Evolutionary conservation across 352 stramenopile genomes (phyloP), one percentile per base, ranked within the genome.

Genomic region (Phytophthora pluvialis): DNA sequence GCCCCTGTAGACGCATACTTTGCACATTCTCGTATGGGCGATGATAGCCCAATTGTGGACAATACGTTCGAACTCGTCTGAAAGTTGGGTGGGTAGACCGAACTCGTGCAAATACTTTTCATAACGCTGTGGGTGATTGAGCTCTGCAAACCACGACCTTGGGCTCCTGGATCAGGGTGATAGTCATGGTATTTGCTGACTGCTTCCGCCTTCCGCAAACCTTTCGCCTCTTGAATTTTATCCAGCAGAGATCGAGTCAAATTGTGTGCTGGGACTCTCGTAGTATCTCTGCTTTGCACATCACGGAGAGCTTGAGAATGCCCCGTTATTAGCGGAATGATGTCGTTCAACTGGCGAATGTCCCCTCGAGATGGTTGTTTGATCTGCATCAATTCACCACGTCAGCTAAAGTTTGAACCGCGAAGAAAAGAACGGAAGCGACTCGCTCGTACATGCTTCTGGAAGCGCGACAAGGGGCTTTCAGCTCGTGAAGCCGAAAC

Each of bases 401-500:
- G 44, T 70, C 9, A 73, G 48, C 32, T 15, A 44, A 49, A 18
- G 3, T 5, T 35, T 15, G 5, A 39, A 8, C n/a, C 8, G 7
- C 16, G 1, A 25, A 39, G 8, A 42, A 29, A 6, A 29, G 21
- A 44, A 5, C 39, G 60, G 7, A 2, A 21, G 21, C 21, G 21
- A 21, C 21, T 21, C 21, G 2, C 2, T 40, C 70, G 32, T 60
- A 75, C 75, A 57, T 84, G 71, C n/a, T 63, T 76, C 18, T 72
- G 64, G 25, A 88, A 83, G 3, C 78, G 68, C 32, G 78, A 85
- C 16, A 85, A 49, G 5, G 78, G 78, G 12, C 75, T 85, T 36
- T 74, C 60, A 25, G 66, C 60, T 5, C 35, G 33, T 46, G 12
- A 32, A 25, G 9, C 18, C 31, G 0, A 26, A 11, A 45, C 18